Conservation (phyloP, 345 rosid species). For the Bruguiera parviflora region DNA sequence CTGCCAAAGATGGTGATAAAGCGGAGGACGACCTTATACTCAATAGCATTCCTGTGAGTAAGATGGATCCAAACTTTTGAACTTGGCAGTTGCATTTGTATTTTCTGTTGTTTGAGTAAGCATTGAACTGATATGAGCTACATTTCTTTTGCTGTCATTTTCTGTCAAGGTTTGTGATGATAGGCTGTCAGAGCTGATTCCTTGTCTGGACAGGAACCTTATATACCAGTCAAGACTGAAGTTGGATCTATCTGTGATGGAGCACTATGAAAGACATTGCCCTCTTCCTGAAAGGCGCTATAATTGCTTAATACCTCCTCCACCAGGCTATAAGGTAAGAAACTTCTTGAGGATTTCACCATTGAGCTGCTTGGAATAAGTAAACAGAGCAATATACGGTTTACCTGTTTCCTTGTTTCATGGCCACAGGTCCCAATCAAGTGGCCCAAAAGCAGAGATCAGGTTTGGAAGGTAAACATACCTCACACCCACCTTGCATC, state of each 20-base stretch:
- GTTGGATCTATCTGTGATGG: conserved; percentile 91
- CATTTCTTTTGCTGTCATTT: not conserved
- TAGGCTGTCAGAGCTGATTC: conserved; percentile 88
- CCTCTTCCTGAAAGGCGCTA: conserved; percentile 87
- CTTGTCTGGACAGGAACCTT: conserved; percentile 86
- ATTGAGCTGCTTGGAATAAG: not conserved
- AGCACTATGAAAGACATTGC: conserved; percentile 97
- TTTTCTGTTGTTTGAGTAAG: not conserved
- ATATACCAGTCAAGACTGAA: conserved; percentile 93
- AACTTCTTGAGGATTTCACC: not conserved
- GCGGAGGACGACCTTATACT: not conserved
- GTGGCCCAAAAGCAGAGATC: conserved; percentile 99
- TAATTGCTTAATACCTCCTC: conserved; percentile 99
- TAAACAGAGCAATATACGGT: not conserved
- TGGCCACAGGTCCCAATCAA: conserved; percentile 72
- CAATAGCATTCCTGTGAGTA: conserved; percentile 16
- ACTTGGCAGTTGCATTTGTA: not conserved
- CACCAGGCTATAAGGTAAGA: conserved; percentile 80
- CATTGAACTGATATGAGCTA: not conserved
- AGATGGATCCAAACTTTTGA: not conserved
- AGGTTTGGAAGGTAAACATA: conserved; percentile 96
- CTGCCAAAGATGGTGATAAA: conserved; percentile 5
- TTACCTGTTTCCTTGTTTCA: not conserved
- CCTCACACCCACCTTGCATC: conserved; percentile 98
- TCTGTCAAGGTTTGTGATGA: conserved; percentile 85